Conservation (phyloP, 805 yeast species). For the Metschnikowia proteae region DNA sequence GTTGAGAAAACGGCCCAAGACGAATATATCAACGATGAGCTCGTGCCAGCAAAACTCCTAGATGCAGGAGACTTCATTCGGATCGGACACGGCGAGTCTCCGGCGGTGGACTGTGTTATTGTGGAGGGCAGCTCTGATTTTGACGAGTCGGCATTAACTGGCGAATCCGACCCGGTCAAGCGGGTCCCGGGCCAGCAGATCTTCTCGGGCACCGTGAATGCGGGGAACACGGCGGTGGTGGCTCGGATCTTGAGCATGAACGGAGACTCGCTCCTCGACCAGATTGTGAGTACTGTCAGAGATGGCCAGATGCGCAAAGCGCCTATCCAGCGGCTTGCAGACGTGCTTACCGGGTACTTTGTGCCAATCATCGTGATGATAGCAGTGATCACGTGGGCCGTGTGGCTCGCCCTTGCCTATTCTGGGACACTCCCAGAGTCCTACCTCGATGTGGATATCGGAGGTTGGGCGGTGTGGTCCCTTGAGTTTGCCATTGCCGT, state of each 20-base stretch:
- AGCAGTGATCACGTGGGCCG: slow-evolving; percentile 62
- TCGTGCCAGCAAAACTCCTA: slow-evolving; percentile 40
- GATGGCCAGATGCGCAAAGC: slow-evolving; percentile 72
- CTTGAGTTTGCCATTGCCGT: slow-evolving; percentile 74
- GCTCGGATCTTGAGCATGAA: slow-evolving; percentile 56
- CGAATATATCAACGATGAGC: slow-evolving; percentile 25
- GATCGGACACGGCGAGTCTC: slow-evolving; percentile 54
- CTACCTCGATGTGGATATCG: slow-evolving; percentile 61
- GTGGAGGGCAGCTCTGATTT: slow-evolving; percentile 46
- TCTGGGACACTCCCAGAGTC: slow-evolving; percentile 49
- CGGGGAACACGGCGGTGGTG: slow-evolving; percentile 50
- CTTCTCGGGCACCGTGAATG: slow-evolving; percentile 69
- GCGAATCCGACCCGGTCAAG: slow-evolving; percentile 57
- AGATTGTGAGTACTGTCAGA: slow-evolving; percentile 64
- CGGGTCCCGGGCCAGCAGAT: slow-evolving; percentile 61
- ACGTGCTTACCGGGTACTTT: slow-evolving; percentile 62
- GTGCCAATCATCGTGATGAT: slow-evolving; percentile 64
- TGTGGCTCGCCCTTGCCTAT: slow-evolving; percentile 62
- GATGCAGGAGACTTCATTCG: slow-evolving; percentile 51
- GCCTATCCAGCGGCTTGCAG: slow-evolving; percentile 70
- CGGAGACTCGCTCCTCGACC: slow-evolving; percentile 65
- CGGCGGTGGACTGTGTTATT: slow-evolving; percentile 55
- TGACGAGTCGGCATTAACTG: slow-evolving; percentile 61
- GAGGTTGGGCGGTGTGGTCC: slow-evolving; percentile 79
- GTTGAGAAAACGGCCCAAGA: slow-evolving; percentile 13